Evolutionary conservation across 495 filamentous ascomycete genomes (phyloP).

Genomic region (Echria macrotheca): DNA sequence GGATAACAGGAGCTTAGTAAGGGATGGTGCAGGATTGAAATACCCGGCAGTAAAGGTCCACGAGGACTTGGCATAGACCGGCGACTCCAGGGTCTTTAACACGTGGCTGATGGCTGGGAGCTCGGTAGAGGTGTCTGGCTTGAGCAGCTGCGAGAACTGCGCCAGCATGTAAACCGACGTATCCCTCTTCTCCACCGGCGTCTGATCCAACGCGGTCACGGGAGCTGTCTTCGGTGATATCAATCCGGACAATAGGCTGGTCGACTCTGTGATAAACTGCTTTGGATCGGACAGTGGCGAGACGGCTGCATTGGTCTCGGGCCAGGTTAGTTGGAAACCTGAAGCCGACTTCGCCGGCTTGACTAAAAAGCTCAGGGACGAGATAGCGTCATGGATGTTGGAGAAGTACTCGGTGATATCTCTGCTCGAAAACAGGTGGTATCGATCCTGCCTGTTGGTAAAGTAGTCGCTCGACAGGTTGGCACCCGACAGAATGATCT

Average conservation of each 20-base stretch:
- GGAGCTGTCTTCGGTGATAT: slow-evolving; percentile 40
- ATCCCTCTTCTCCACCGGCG: slow-evolving; percentile 32
- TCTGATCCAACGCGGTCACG: slow-evolving; percentile 16
- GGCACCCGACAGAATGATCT: slow-evolving; percentile 90
- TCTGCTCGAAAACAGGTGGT: slow-evolving; percentile 80
- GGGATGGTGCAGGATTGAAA: slow-evolving; percentile 86
- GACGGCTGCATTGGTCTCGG: slow-evolving; percentile 61
- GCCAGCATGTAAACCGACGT: slow-evolving; percentile 81
- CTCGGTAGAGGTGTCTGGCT: slow-evolving; percentile 79
- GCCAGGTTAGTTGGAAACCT: slow-evolving; percentile 76
- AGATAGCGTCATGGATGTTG: slow-evolving; percentile 67
- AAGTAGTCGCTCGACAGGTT: slow-evolving; percentile 96
- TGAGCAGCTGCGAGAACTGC: slow-evolving; percentile 78
- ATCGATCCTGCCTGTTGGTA: slow-evolving; percentile 89
- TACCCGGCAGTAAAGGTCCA: slow-evolving; percentile 98
- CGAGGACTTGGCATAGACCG: slow-evolving; percentile 57
- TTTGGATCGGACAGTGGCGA: slow-evolving; percentile 64
- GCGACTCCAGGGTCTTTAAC: slow-evolving; percentile 56
- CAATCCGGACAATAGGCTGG: slow-evolving; percentile 57
- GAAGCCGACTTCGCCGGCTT: slow-evolving; percentile 52
- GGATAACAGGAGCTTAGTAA: slow-evolving; percentile 70
- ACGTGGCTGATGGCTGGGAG: slow-evolving; percentile 71
- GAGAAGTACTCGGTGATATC: slow-evolving; percentile 79
- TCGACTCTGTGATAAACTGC: slow-evolving; percentile 63
- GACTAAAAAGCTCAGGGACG: slow-evolving; percentile 75